Conservation (phyloP, 805 yeast species). For the Schwanniomyces polymorphus region DNA sequence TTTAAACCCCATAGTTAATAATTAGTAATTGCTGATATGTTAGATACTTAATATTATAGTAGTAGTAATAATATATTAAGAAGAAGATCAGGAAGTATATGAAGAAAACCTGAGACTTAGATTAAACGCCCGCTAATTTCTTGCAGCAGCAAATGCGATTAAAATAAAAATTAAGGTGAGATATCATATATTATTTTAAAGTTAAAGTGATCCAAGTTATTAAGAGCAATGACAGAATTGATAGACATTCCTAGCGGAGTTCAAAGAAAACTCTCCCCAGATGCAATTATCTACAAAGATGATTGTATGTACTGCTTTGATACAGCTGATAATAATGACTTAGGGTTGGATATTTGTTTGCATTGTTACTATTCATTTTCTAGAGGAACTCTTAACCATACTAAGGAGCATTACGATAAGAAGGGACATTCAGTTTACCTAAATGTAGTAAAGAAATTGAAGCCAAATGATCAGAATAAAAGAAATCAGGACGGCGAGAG, state of each 20-base stretch:
- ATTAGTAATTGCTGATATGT: not conserved
- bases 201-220: not conserved
- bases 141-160: not conserved
- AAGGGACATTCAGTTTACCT: slow-evolving; percentile 58
- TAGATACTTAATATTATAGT: no score
- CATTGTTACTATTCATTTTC: slow-evolving; percentile 72
- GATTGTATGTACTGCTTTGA: slow-evolving; percentile 89
- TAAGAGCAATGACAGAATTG: slow-evolving; percentile 1
- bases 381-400: slow-evolving; percentile 46
- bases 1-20: slow-evolving; percentile 6
- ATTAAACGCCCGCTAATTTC: not conserved
- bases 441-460: slow-evolving; percentile 54
- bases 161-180: not conserved
- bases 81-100: not conserved
- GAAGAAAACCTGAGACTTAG: no score
- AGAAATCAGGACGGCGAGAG: slow-evolving; percentile 22
- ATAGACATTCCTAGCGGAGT: slow-evolving; percentile 10
- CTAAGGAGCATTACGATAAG: slow-evolving; percentile 53
- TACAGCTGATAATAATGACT: slow-evolving; percentile 48
- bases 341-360: slow-evolving; percentile 77
- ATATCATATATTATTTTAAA: not conserved
- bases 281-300: slow-evolving; percentile 65
- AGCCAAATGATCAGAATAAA: slow-evolving; percentile 33
- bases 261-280: slow-evolving; percentile 17
- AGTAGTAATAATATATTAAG: no score